Conservation (phyloP, 768 basidiomycete species). For the Tubosaeta sp. region DNA sequence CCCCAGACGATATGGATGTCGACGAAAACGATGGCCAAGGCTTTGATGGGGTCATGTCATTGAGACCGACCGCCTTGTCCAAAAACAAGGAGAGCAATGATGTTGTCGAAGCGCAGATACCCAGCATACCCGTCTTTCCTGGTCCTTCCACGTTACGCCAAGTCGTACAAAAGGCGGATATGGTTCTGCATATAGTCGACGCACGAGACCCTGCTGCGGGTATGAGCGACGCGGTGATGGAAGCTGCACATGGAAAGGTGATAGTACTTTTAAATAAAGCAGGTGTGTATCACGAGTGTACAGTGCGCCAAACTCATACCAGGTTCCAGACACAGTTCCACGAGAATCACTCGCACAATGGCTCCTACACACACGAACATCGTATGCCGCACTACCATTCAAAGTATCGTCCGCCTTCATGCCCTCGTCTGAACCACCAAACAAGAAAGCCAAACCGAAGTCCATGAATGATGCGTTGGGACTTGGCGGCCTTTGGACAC, state of each 20-base stretch:
- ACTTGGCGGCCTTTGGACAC: slow-evolving; percentile 44
- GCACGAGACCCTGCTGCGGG: slow-evolving; percentile 76
- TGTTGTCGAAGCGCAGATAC: slow-evolving; percentile 4
- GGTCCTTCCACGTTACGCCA: slow-evolving; percentile 27
- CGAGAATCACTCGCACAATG: slow-evolving; percentile 71
- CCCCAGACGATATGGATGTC: slow-evolving; percentile 26
- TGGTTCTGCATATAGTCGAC: slow-evolving; percentile 77
- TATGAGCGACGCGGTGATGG: slow-evolving; percentile 61
- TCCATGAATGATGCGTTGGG: slow-evolving; percentile 58
- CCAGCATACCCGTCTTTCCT: slow-evolving; percentile 20
- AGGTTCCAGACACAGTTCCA: slow-evolving; percentile 65
- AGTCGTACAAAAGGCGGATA: slow-evolving; percentile 74
- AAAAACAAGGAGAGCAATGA: not conserved
- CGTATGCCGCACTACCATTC: slow-evolving; percentile 67
- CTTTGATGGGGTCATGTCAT: slow-evolving; percentile 38
- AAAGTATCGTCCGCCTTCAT: slow-evolving; percentile 67
- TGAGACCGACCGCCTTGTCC: slow-evolving; percentile 7
- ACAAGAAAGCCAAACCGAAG: slow-evolving; percentile 45
- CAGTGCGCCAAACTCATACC: not conserved
- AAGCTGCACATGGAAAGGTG: slow-evolving; percentile 41
- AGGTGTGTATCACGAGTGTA: slow-evolving; percentile 46
- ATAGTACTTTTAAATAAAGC: slow-evolving; percentile 83
- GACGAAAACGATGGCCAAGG: slow-evolving; percentile 27
- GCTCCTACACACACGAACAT: slow-evolving; percentile 55
- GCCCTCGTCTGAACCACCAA: slow-evolving; percentile 33